A percentile compares a stretch with the other conserved stretches of the same genome.
These are phyloP conservation scores for Fusarium sp. DNA, from an alignment of 2,329 filamentous ascomycete species.

Conservation along the genomic window DNA sequence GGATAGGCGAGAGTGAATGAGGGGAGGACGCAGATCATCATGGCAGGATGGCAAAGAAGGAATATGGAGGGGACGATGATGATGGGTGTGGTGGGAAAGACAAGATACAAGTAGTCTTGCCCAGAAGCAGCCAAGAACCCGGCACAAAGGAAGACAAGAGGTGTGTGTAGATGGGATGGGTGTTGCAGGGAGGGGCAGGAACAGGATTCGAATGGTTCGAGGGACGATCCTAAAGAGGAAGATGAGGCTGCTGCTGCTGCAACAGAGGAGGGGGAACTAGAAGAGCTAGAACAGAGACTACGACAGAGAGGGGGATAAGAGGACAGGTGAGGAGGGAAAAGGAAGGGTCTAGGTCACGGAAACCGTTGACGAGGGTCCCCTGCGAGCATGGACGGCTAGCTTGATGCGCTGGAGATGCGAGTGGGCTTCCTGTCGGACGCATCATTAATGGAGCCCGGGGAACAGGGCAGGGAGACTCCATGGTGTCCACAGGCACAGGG, in stretches of 20 bases:
- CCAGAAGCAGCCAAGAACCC: slow-evolving; percentile 18
- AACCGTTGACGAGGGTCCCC: slow-evolving; percentile 35
- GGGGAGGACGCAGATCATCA: slow-evolving; percentile 22
- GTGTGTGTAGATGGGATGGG: slow-evolving; percentile 1
- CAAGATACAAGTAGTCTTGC: slow-evolving; percentile 39
- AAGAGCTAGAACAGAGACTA: slow-evolving; percentile 17
- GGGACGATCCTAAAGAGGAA: slow-evolving; percentile 26
- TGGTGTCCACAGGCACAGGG: neutral
- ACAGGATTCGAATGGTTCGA: slow-evolving; percentile 9
- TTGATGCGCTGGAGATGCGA: slow-evolving; percentile 11
- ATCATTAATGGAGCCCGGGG: slow-evolving; percentile 3
- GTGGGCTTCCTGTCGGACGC: slow-evolving; percentile 2
- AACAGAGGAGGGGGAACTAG: neutral
- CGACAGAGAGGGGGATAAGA: neutral
- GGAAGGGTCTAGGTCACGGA: slow-evolving; percentile 12
- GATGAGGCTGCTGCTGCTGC: slow-evolving; percentile 7
- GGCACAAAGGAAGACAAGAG: slow-evolving; percentile 26
- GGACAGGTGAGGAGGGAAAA: slow-evolving; percentile 4
- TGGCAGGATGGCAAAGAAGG: slow-evolving; percentile 20
- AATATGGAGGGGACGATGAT: slow-evolving; percentile 25
- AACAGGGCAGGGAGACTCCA: slow-evolving; percentile 1
- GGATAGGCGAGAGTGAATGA: neutral
- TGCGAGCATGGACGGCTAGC: slow-evolving; percentile 17
- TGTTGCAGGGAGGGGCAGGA: slow-evolving; percentile 11
- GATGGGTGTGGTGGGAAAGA: slow-evolving; percentile 12